Conservation (phyloP, 225 moss, liverwort and hornwort species). For the Thuidium tamariscinum region DNA sequence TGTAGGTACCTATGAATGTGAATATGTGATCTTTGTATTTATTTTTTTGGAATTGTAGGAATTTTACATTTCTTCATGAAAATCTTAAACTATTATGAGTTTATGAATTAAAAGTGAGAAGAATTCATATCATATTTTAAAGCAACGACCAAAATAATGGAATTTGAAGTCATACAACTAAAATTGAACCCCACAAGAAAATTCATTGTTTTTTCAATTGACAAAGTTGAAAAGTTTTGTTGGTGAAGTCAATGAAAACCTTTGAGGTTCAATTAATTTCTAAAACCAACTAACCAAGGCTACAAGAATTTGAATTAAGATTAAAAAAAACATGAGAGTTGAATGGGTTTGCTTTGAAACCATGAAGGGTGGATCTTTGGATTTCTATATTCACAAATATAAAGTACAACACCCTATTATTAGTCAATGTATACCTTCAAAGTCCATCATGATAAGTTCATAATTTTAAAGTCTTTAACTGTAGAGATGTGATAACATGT, state of each 20-base stretch:
- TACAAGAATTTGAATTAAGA: too few relatives aligned
- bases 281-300: background rate
- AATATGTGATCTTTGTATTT: background rate
- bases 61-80: background rate
- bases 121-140: background rate
- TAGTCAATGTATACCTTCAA: accelerated
- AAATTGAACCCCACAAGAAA: too few relatives aligned
- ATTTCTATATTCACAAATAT: background rate
- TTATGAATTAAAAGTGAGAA: background rate
- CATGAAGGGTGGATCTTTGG: accelerated
- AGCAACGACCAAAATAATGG: too few relatives aligned
- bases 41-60: background rate
- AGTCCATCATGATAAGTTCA: background rate
- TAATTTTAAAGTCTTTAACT: background rate
- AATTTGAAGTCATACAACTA: too few relatives aligned
- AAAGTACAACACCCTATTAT: accelerated
- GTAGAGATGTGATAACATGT: too few relatives aligned
- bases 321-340: background rate
- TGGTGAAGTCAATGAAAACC: too few relatives aligned
- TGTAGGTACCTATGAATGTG: background rate
- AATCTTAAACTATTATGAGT: background rate
- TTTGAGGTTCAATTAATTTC: too few relatives aligned
- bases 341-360: background rate
- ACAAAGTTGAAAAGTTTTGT: too few relatives aligned
- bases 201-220: too few relatives aligned